These are phyloP conservation scores for Boletus patriciae DNA, from an alignment of 768 basidiomycete species.

Conservation along the genomic window DNA sequence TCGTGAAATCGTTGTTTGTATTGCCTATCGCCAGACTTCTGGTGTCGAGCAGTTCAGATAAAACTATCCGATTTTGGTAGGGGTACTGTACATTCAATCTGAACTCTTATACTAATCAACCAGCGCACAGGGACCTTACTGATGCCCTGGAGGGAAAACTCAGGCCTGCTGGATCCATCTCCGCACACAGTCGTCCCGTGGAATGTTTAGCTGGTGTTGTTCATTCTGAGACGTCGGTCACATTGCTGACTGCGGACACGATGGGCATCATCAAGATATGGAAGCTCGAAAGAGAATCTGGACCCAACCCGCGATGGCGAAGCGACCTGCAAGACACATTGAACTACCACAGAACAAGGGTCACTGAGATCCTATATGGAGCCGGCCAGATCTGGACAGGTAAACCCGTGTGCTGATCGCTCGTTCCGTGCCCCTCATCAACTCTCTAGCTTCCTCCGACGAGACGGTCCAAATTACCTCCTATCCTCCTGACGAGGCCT, in stretches of 20 bases:
- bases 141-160: constrained; percentile 41
- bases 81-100: constrained; percentile 22
- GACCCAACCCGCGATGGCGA: constrained; percentile 47
- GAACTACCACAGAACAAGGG: constrained; percentile 74
- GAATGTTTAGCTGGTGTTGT: constrained; percentile 67
- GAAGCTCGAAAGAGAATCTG: constrained; percentile 52
- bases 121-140: constrained; percentile 59
- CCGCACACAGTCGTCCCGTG: constrained; percentile 85
- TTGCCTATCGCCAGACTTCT: constrained; percentile 65
- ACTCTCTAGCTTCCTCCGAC: constrained; percentile 76
- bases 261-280: constrained; percentile 89
- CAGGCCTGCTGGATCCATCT: constrained; percentile 64
- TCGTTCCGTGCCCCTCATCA: not conserved
- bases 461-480: constrained; percentile 70
- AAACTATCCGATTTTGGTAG: constrained; percentile 83
- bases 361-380: constrained; percentile 70
- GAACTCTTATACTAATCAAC: not conserved
- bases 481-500: constrained; percentile 37
- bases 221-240: constrained; percentile 44
- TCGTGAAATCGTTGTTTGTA: constrained; percentile 81
- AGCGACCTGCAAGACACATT: constrained; percentile 55
- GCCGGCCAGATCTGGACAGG: constrained; percentile 89
- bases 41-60: constrained; percentile 89
- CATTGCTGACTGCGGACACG: constrained; percentile 84
- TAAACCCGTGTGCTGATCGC: constrained; percentile 30